Percentiles rank a stretch among this genome's conserved stretches.
These are phyloP conservation scores for Ogataea polymorpha DNA, from an alignment of 805 yeast species.

Conservation along the genomic window DNA sequence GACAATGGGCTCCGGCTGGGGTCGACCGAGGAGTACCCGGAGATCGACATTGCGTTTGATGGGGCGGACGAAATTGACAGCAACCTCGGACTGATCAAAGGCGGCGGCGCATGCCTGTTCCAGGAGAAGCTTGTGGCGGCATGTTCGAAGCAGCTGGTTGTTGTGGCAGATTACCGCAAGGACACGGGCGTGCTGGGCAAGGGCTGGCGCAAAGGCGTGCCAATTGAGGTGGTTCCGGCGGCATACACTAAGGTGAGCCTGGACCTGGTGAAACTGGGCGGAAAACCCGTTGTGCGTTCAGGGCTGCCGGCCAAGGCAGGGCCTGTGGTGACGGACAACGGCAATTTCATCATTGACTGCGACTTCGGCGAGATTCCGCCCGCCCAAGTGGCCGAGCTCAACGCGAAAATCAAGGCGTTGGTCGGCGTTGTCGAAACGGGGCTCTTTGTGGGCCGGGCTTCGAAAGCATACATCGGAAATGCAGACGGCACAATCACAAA, in stretches of 20 bases:
- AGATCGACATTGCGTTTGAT: conserved; percentile 89
- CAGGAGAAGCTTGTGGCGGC: conserved; percentile 94
- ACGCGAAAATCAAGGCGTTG: conserved; percentile 62
- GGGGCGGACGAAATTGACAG: conserved; percentile 97
- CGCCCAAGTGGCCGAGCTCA: conserved; percentile 46
- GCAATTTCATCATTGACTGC: conserved; percentile 89
- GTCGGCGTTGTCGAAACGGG: conserved; percentile 98
- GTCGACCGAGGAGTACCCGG: conserved; percentile 76
- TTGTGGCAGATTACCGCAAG: conserved; percentile 92
- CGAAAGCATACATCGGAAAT: conserved; percentile 86
- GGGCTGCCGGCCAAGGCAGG: conserved; percentile 96
- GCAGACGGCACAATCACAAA: conserved; percentile 53
- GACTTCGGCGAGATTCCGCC: conserved; percentile 76
- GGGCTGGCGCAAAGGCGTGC: conserved; percentile 87
- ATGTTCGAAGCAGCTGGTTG: conserved; percentile 68
- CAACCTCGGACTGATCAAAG: conserved; percentile 82
- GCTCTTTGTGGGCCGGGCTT: conserved; percentile 70
- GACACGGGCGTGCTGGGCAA: conserved; percentile 70
- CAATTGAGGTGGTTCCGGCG: conserved; percentile 91
- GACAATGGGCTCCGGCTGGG: conserved; percentile 79
- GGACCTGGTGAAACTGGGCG: conserved; percentile 64
- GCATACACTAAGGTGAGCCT: conserved; percentile 73
- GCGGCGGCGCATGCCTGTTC: conserved; percentile 97
- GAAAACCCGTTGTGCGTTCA: conserved; percentile 66
- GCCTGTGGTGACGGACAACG: conserved; percentile 93